Conservation (phyloP, 1,284 basidiomycete species). For the Ustilago vetiveriae region DNA sequence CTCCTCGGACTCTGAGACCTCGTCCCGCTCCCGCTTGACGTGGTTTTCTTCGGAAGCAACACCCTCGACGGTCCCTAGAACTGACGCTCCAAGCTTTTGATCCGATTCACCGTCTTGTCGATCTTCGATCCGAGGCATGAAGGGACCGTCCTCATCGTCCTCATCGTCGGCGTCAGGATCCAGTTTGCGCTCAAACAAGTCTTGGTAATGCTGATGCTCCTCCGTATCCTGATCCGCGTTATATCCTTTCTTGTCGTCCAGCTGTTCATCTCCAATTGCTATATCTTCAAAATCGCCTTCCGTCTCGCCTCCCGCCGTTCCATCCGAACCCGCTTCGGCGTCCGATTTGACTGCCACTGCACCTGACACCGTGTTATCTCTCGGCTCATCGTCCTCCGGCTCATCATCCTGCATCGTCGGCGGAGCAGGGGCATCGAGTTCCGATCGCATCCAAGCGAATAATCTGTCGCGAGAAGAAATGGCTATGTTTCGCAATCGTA, state of each 20-base stretch:
- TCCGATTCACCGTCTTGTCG: conserved; percentile 4
- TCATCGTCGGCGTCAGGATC: conserved; percentile 44
- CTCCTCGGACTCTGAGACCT: conserved; percentile 1
- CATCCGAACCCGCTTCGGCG: neutral
- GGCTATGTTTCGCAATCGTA: conserved; percentile 59
- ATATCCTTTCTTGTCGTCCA: conserved; percentile 16
- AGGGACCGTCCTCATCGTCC: conserved; percentile 13
- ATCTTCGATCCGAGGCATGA: neutral
- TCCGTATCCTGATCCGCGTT: conserved; percentile 24
- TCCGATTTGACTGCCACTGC: conserved; percentile 8
- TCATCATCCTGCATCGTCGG: conserved; percentile 45
- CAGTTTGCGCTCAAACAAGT: conserved; percentile 46
- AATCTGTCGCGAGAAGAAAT: conserved; percentile 53
- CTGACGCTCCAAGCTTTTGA: conserved; percentile 32
- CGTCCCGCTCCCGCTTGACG: conserved; percentile 20
- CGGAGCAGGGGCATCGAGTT: conserved; percentile 50
- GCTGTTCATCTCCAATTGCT: conserved; percentile 5
- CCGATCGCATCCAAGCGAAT: conserved; percentile 59
- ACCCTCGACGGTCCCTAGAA: conserved; percentile 26
- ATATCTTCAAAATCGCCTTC: conserved; percentile 42
- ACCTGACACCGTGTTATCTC: conserved; percentile 35
- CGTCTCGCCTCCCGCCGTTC: conserved; percentile 3
- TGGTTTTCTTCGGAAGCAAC: conserved; percentile 5
- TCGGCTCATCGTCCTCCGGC: conserved; percentile 19
- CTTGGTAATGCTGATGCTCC: conserved; percentile 40